phyloP scores from a whole-genome alignment of 305 asterid species.

The Solanum hybrid region DNA sequence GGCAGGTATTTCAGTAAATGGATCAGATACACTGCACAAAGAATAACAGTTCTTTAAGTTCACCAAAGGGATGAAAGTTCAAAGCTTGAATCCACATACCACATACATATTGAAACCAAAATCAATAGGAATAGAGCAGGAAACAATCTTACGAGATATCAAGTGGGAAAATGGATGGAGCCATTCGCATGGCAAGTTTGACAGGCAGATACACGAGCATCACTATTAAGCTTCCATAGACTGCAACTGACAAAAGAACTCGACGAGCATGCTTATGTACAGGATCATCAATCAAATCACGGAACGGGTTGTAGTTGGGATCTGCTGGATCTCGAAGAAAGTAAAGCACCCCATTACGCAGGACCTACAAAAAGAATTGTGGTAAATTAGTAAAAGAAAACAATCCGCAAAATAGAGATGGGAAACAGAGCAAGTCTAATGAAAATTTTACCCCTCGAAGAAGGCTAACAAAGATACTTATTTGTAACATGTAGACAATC shows the following conservation, averaged over 20 bases:
- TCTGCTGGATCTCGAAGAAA: conserved; percentile 98
- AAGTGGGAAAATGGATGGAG: conserved; percentile 87
- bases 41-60: neutral
- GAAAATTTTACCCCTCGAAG: conserved; percentile 78
- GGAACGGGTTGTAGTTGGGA: conserved; percentile 97
- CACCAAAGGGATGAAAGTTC: neutral
- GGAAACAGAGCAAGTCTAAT: neutral
- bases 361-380: conserved; percentile 40
- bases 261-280: conserved; percentile 99
- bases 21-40: conserved; percentile 80
- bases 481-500: conserved; percentile 91
- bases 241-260: conserved; percentile 85
- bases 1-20: conserved; percentile 96
- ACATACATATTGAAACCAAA: neutral
- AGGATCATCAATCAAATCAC: conserved; percentile 96
- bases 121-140: neutral
- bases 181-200: conserved; percentile 87
- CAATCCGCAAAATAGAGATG: neutral
- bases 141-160: conserved; percentile 77
- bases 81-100: neutral
- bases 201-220: conserved; percentile 96
- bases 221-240: conserved; percentile 94
- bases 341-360: conserved; percentile 89
- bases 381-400: neutral
- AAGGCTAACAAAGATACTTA: conserved; percentile 97